These are phyloP conservation scores for Aaosphaeria arxii DNA, from an alignment of 2,329 filamentous ascomycete genomes.

Conservation along the genomic window DNA sequence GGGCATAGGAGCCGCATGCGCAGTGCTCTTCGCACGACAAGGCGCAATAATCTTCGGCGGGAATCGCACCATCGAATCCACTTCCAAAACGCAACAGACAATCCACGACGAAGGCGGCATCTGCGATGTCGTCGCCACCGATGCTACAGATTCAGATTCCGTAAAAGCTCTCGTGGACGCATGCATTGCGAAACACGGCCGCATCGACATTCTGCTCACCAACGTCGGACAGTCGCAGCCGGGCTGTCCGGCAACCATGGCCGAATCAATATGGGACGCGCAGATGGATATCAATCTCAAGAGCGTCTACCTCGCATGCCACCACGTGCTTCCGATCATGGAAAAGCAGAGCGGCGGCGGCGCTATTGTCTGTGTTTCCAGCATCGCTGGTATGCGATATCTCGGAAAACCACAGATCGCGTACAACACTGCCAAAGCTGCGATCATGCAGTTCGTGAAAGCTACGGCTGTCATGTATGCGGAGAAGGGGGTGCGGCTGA, in stretches of 20 bases:
- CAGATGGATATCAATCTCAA: background rate
- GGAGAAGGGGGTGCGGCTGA: slow-evolving; percentile 47
- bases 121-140: background rate
- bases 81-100: background rate
- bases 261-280: background rate
- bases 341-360: background rate
- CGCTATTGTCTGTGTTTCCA: background rate
- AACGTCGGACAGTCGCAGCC: background rate
- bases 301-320: background rate
- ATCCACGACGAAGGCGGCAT: background rate
- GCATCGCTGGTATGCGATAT: slow-evolving; percentile 49
- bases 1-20: slow-evolving; percentile 9
- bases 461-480: slow-evolving; percentile 53
- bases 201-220: background rate
- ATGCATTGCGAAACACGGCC: background rate
- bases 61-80: slow-evolving; percentile 4
- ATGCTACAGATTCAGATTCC: background rate
- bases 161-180: background rate
- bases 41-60: slow-evolving; percentile 8
- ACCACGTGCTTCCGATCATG: background rate
- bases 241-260: background rate
- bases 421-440: slow-evolving; percentile 53
- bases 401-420: slow-evolving; percentile 53
- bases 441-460: slow-evolving; percentile 51
- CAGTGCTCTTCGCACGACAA: slow-evolving; percentile 5